Base-by-base conservation (phyloP, 1,284 basidiomycete genomes). In the Lignosus rhinocerotis region DNA sequence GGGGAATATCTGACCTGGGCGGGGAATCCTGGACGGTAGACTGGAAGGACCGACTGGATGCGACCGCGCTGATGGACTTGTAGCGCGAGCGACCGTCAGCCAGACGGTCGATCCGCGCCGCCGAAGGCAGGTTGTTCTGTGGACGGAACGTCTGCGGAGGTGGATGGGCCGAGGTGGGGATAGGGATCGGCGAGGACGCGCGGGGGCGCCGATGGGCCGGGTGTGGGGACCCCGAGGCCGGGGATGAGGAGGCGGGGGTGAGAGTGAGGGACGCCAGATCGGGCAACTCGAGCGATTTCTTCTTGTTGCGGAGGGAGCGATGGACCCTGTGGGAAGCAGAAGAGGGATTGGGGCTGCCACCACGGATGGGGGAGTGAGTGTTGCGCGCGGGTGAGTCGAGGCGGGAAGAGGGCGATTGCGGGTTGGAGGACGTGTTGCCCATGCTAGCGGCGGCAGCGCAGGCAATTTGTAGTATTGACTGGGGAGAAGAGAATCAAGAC, bases 271-370 rank as follows among this genome's bases (percentile, higher is more conserved):
- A 80, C 32, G 85, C 86, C 65, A 92, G 83, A 76, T 91, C 89
- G 56, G 89, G 89, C 43, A 92, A 79, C 70, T 92, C 88, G 39
- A 92, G 80, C 0, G 86, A 88, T 67, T 80, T 84, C 76, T 88
- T 90, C 79, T 88, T 90, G 21, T 77, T 77, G 51, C 85, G 78
- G 58, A 88, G 75, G 46, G 86, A 85, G 60, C 75, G 76, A 69
- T 81, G 80, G 4, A 73, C 72, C 55, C 71, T 64, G 57, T 62
- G 66, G 50, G 67, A 55, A 50, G 66, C 50, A 31, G 71, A 51
- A 38, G 63, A 54, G 34, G 69, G 68, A 38, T 63, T 65, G 36
- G 69, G 69, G 60, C 66, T 69, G 56, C 67, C 69, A 39, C 66
- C 66, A 56, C 67, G 65, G 59, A 59, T 48, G 51, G 67, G 66